Evolutionary conservation across 805 yeast species (phyloP).

Genomic region (Nakazawaea wickerhamii): DNA sequence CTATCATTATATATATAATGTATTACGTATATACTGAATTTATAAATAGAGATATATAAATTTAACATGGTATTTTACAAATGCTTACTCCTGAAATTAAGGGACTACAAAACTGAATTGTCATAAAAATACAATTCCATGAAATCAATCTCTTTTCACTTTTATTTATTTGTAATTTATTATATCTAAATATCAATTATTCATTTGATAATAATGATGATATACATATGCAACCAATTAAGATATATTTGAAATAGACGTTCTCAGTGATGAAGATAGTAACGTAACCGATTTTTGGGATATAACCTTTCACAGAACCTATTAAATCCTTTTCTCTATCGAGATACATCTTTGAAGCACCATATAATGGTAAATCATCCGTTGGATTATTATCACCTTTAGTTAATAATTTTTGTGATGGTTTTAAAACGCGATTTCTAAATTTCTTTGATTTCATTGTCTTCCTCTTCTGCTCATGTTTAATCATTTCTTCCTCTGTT

Average conservation of each 20-base stretch:
- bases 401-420: conserved; percentile 72
- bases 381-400: conserved; percentile 96
- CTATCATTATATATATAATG: too few species aligned
- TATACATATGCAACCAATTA: conserved; percentile 46
- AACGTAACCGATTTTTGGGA: conserved; percentile 85
- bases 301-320: conserved; percentile 88
- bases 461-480: conserved; percentile 16
- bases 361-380: conserved; percentile 84
- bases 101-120: too few species aligned
- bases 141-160: not conserved
- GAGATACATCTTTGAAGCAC: conserved; percentile 68
- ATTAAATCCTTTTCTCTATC: conserved; percentile 73
- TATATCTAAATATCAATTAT: not conserved
- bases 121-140: not conserved
- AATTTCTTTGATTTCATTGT: conserved; percentile 12
- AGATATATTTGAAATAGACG: conserved; percentile 69
- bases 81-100: too few species aligned
- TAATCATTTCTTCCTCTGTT: conserved; percentile 17
- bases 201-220: conserved; percentile 10
- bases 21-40: too few species aligned
- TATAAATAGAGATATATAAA: too few species aligned
- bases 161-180: not conserved
- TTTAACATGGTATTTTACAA: too few species aligned
- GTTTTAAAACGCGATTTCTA: conserved; percentile 11
- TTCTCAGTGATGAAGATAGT: conserved; percentile 91